Evolutionary conservation across 2,329 filamentous ascomycete species (phyloP).

Genomic region (Dryadomyces sulphureus): DNA sequence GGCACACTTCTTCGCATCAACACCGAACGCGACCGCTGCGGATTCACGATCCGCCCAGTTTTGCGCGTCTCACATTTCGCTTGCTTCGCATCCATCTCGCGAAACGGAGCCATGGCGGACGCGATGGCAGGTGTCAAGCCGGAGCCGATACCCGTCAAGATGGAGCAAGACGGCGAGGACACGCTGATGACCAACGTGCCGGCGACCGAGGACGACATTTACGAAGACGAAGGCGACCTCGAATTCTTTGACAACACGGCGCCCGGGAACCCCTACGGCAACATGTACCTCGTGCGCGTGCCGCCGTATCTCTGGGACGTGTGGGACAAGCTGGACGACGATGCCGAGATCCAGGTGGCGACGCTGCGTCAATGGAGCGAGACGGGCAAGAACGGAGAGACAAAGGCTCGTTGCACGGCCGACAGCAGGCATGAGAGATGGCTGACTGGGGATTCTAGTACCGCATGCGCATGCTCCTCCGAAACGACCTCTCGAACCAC

Average conservation of each 20-base stretch:
- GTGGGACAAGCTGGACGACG: conserved; percentile 62
- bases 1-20: too few relatives aligned
- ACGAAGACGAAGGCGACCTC: conserved; percentile 50
- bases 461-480: conserved; percentile 52
- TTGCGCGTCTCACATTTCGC: too few relatives aligned
- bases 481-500: conserved; percentile 49
- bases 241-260: conserved; percentile 32
- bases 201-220: conserved; percentile 46
- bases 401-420: conserved; percentile 16
- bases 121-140: conserved; percentile 6
- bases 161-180: conserved; percentile 21
- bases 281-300: conserved; percentile 59
- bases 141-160: conserved; percentile 22
- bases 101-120: conserved; percentile 5
- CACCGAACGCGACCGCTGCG: too few relatives aligned
- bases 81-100: neutral
- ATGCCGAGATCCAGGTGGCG: conserved; percentile 69
- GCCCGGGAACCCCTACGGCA: conserved; percentile 24
- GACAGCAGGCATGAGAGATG: too few relatives aligned
- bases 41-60: too few relatives aligned
- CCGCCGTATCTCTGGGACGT: conserved; percentile 70
- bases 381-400: conserved; percentile 35
- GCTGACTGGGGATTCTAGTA: conserved; percentile 6
- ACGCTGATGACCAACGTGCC: conserved; percentile 7
- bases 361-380: conserved; percentile 50